A percentile compares a stretch with the other conserved stretches of the same genome.
Conservation (phyloP, 225 moss, liverwort and hornwort species). For the Polytrichum commune region DNA sequence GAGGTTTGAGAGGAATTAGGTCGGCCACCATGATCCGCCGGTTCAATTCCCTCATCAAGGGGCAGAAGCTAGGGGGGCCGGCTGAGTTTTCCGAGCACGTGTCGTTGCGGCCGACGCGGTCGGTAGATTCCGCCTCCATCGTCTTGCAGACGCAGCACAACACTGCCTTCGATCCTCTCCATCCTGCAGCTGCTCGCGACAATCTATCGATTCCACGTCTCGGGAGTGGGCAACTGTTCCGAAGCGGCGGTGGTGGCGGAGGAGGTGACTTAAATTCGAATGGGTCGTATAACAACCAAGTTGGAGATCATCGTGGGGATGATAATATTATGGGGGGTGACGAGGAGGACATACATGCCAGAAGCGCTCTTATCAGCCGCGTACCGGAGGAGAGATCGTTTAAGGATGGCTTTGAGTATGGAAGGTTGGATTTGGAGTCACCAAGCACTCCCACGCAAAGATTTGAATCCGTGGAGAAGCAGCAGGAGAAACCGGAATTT, state of each 20-base stretch:
- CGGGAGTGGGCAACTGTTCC: constrained; percentile 19
- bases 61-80: constrained; percentile 25
- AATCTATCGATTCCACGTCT: background rate
- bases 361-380: constrained; percentile 21
- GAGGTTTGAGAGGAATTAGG: no score
- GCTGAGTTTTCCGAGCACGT: constrained; percentile 24
- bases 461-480: constrained; percentile 21
- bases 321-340: no score
- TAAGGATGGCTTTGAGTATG: constrained; percentile 43
- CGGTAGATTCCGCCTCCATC: constrained; percentile 37
- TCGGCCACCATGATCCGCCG: constrained; percentile 39
- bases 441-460: constrained; percentile 7
- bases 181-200: background rate
- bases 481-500: background rate
- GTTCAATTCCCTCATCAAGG: constrained; percentile 64
- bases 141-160: background rate
- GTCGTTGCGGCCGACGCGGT: constrained; percentile 42
- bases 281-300: background rate
- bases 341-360: constrained; percentile 1
- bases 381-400: constrained; percentile 36
- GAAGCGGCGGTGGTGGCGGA: background rate
- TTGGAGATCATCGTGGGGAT: no score
- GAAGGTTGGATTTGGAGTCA: constrained; percentile 6
- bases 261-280: background rate
- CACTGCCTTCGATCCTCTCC: background rate